Base-by-base conservation (phyloP, 2,329 filamentous ascomycete species). In the Thelonectria discophora region DNA sequence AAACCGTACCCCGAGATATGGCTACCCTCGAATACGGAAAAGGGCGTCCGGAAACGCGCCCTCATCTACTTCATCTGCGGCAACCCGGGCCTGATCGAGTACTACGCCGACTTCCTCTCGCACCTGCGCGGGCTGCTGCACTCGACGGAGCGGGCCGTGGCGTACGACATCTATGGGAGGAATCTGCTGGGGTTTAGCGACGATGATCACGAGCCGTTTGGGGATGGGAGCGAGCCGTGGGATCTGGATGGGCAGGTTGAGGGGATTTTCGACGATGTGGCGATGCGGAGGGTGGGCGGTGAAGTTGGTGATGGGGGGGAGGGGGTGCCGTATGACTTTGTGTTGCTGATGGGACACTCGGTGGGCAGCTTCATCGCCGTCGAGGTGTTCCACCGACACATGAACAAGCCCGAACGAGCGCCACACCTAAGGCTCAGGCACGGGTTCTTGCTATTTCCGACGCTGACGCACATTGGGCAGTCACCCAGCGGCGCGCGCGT, bases 1-100 rank as follows among this genome's bases (percentile, higher is more conserved):
- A 62, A 37, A 15, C 74, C 72, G 73, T 60, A 56, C 2, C 60
- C 71, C 8, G 60, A 66, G n/a, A 69, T 76, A 42, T 75, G 68
- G 53, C 59, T 76, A 9, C 75, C 74, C 5, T 73, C 76, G 20
- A 63, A 60, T 21, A 64, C 66, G 50, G 61, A 61, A 24, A 64
- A 65, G 18, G 49, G 53, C 9, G 58, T 67, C 48, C 58, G 62
- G 17, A 63, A 64, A 13, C 77, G 72, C 62, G 78, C 77, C 62
- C 83, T 93, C 51, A 78, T 94, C 67, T 93, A 88, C 78, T 90
- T 92, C 75, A 82, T 94, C 42, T 86, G 89, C 27, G 91, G 91
- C 18, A 94, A 94, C 66, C 91, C 91, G 5, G 91, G 91, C 5
- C 80, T 93, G 17, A 84, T 93, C 52, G 85, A 84, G 58, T 94